Percentiles rank a stretch among this genome's conserved stretches.
Conservation (phyloP, 2,329 filamentous ascomycete species). For the Fusarium caatingaense region DNA sequence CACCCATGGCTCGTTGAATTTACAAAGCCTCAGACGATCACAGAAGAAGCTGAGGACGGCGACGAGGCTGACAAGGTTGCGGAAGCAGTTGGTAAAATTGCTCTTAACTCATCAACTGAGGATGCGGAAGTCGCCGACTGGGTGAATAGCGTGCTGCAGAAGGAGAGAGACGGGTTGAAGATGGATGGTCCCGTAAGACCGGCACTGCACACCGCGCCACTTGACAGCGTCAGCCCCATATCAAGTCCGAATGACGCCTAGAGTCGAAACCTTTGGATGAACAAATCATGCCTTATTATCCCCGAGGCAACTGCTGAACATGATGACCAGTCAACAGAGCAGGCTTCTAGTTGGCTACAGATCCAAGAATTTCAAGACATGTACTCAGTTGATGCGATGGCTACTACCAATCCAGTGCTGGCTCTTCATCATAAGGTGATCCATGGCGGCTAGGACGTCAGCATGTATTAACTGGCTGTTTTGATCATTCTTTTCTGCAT, state of each 20-base stretch:
- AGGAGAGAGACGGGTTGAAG: conserved; percentile 62
- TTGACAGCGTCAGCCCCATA: conserved; percentile 75
- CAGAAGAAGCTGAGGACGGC: conserved; percentile 75
- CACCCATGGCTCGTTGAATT: conserved; percentile 88
- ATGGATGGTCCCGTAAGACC: conserved; percentile 70
- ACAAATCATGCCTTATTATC: not conserved
- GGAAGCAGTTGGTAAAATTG: conserved; percentile 58
- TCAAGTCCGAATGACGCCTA: conserved; percentile 53
- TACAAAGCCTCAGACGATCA: conserved; percentile 79
- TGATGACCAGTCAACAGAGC: conserved; percentile 41
- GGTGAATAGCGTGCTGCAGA: conserved; percentile 78
- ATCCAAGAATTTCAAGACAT: conserved; percentile 15
- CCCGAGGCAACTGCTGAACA: not conserved
- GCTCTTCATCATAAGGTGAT: not conserved
- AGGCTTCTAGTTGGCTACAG: conserved; percentile 45
- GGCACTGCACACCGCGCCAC: conserved; percentile 85
- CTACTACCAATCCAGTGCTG: not conserved
- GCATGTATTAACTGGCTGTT: conserved; percentile 18
- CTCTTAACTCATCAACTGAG: conserved; percentile 58
- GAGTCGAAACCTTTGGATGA: conserved; percentile 7
- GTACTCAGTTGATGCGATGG: conserved; percentile 16
- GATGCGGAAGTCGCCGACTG: conserved; percentile 89
- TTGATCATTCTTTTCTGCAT: conserved; percentile 25
- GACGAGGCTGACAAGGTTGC: conserved; percentile 59
- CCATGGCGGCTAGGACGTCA: not conserved